Evolutionary conservation across 1,284 basidiomycete genomes (phyloP).

Genomic region (Microbotryomycetes sp.): DNA sequence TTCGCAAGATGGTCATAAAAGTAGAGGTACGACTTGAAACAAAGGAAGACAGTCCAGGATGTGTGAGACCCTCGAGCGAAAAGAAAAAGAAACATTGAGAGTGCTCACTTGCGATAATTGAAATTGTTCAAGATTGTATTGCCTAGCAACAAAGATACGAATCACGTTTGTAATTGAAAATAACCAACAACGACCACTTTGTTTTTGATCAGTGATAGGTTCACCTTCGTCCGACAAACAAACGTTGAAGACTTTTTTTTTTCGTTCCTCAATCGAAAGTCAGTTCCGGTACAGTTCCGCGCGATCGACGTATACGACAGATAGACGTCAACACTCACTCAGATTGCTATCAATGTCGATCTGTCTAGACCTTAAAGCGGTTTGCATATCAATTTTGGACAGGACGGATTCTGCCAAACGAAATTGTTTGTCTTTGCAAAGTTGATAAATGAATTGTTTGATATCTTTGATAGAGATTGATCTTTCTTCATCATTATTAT

Average conservation of each 20-base stretch:
- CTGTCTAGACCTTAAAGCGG: slow-evolving; percentile 59
- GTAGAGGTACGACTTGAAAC: slow-evolving; percentile 79
- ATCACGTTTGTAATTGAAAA: slow-evolving; percentile 65
- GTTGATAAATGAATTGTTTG: slow-evolving; percentile 16
- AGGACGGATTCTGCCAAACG: slow-evolving; percentile 73
- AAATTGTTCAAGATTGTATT: slow-evolving; percentile 67
- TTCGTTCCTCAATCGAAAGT: neutral
- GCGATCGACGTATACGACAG: no score
- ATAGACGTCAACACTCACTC: neutral
- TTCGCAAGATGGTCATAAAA: slow-evolving; percentile 47
- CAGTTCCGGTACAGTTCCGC: neutral
- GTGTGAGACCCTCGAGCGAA: no score
- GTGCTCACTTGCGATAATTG: slow-evolving; percentile 58
- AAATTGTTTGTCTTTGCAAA: slow-evolving; percentile 10
- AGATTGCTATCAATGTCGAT: slow-evolving; percentile 54
- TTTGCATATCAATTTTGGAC: slow-evolving; percentile 61
- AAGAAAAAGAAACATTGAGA: no score
- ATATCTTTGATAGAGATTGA: neutral
- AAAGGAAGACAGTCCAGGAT: no score
- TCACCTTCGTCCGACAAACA: slow-evolving; percentile 63
- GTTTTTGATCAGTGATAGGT: slow-evolving; percentile 80
- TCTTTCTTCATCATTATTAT: neutral
- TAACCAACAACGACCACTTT: slow-evolving; percentile 78
- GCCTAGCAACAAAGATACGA: slow-evolving; percentile 75
- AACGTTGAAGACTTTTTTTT: slow-evolving; percentile 71